Evolutionary conservation across 345 rosid species (phyloP).

Genomic region (Toxicodendron radicans): DNA sequence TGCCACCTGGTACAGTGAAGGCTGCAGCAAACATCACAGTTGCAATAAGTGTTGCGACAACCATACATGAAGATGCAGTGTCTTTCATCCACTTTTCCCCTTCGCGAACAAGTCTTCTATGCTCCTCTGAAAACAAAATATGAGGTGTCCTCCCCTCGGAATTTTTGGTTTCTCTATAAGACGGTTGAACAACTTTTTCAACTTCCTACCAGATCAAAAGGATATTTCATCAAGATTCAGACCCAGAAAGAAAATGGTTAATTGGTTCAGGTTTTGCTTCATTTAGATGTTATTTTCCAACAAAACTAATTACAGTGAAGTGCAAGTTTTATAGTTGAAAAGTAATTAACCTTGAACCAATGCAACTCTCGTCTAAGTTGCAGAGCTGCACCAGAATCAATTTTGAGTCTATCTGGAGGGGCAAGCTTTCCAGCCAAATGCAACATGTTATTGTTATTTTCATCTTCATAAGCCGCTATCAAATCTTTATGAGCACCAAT

Average conservation of each 20-base stretch:
- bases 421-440: no score
- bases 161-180: constrained; percentile 27
- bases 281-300: no score
- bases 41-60: constrained; percentile 37
- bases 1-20: constrained; percentile 48
- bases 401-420: no score
- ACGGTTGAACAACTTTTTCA: constrained; percentile 28
- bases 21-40: constrained; percentile 38
- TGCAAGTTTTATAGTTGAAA: not conserved
- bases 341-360: not conserved
- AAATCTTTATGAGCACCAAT: no score
- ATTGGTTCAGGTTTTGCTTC: no score
- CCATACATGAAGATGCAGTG: constrained; percentile 38
- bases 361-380: no score
- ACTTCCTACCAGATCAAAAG: constrained; percentile 26
- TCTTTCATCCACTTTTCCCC: constrained; percentile 44
- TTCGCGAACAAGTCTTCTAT: constrained; percentile 13
- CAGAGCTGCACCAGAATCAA: no score
- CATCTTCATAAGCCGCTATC: no score
- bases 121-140: constrained; percentile 16
- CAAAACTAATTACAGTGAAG: not conserved
- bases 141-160: constrained; percentile 22
- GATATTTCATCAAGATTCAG: constrained; percentile 18
- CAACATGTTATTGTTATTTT: no score
- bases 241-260: not conserved